These are phyloP conservation scores for Beauveria medogensis DNA, from an alignment of 2,329 filamentous ascomycete genomes.

Conservation along the genomic window DNA sequence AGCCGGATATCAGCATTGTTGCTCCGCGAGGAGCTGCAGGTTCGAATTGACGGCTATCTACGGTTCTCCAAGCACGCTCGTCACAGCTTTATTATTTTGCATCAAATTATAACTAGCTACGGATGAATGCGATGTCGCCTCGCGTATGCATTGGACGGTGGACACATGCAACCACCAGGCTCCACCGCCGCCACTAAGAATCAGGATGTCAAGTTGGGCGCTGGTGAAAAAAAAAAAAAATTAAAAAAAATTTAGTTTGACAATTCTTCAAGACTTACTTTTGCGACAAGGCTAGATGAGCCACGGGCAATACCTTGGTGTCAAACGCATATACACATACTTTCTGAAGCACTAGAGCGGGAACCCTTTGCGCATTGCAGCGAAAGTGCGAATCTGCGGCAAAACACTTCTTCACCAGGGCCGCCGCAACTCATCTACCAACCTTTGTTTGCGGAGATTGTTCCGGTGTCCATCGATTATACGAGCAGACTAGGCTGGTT, in stretches of 20 bases:
- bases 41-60: background rate
- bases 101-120: too few species aligned
- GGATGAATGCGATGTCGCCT: background rate
- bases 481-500: too few species aligned
- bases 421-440: too few species aligned
- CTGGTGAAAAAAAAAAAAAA: background rate
- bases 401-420: too few species aligned
- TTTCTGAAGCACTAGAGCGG: background rate
- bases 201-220: background rate
- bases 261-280: background rate
- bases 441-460: too few species aligned
- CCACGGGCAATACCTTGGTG: background rate
- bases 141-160: background rate
- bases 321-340: background rate
- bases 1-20: background rate
- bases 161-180: constrained; percentile 5
- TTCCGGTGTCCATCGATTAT: too few species aligned
- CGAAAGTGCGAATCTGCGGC: too few species aligned
- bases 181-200: constrained; percentile 4
- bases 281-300: background rate
- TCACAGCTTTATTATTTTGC: background rate
- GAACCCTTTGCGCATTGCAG: too few species aligned
- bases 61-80: background rate
- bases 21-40: background rate
- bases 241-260: background rate